These are phyloP conservation scores for Vicia faba DNA, from an alignment of 306 rosid species.

Conservation along the genomic window DNA sequence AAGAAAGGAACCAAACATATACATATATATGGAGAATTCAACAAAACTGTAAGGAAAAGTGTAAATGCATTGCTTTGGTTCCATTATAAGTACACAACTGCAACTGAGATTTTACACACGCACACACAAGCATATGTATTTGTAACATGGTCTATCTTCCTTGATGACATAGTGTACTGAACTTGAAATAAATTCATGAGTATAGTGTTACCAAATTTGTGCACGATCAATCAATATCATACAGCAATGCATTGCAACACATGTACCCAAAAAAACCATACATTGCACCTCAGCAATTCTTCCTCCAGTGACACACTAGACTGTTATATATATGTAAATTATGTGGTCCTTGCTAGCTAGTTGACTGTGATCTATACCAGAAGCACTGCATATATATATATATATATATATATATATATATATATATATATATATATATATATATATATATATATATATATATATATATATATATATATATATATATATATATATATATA, in stretches of 20 bases:
- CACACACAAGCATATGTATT: not conserved
- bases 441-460: no score
- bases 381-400: no score
- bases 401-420: no score
- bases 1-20: no score
- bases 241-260: constrained; percentile 39
- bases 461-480: no score
- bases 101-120: constrained; percentile 28
- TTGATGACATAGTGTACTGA: constrained; percentile 22
- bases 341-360: constrained; percentile 33
- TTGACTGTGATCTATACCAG: constrained; percentile 21
- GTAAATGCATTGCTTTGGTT: not conserved
- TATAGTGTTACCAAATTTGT: constrained; percentile 34
- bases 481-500: no score
- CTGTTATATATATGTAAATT: constrained; percentile 18
- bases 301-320: constrained; percentile 40
- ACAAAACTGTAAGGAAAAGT: not conserved
- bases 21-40: no score
- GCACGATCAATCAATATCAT: constrained; percentile 41
- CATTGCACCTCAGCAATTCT: constrained; percentile 32
- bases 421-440: no score
- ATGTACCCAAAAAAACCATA: constrained; percentile 36
- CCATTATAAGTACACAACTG: constrained; percentile 34
- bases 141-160: not conserved
- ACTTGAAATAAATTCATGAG: constrained; percentile 24